Percentiles rank a stretch among this genome's conserved stretches.
These are phyloP conservation scores for Epichloe hybrida DNA, from an alignment of 2,329 filamentous ascomycete species.

Conservation along the genomic window DNA sequence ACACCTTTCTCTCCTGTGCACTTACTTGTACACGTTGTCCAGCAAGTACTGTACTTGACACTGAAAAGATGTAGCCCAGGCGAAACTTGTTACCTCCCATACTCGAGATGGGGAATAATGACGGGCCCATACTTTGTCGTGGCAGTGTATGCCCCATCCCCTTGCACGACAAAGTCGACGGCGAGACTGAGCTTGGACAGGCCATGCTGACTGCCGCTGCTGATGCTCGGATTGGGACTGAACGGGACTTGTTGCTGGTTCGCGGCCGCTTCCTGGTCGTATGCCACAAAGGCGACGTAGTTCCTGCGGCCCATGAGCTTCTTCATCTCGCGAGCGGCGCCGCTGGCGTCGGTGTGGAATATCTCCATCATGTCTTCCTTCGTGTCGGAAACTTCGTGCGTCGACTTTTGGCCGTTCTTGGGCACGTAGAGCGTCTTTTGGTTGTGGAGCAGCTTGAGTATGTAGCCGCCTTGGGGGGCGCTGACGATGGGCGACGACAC, in stretches of 20 bases:
- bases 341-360: constrained; percentile 85
- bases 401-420: constrained; percentile 66
- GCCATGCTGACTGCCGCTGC: constrained; percentile 27
- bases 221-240: constrained; percentile 23
- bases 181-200: constrained; percentile 67
- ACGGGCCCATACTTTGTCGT: constrained; percentile 96
- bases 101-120: constrained; percentile 77
- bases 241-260: constrained; percentile 29
- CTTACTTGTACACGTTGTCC: too few relatives aligned
- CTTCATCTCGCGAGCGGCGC: constrained; percentile 69
- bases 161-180: constrained; percentile 94
- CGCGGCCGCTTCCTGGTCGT: constrained; percentile 60
- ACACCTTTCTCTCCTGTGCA: not conserved
- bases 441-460: constrained; percentile 90
- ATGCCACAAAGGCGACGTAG: constrained; percentile 87
- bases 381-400: constrained; percentile 68
- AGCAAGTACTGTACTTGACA: too few relatives aligned
- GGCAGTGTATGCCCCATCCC: constrained; percentile 64
- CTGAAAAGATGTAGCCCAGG: not conserved
- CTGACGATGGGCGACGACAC: constrained; percentile 90
- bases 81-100: constrained; percentile 32
- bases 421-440: constrained; percentile 88
- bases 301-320: constrained; percentile 89
- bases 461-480: constrained; percentile 68
- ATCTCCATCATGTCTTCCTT: constrained; percentile 99